A percentile compares a stretch with the other conserved stretches of the same genome.
Conservation (phyloP, 2,329 filamentous ascomycete species). For the Trichophyton equinum region DNA sequence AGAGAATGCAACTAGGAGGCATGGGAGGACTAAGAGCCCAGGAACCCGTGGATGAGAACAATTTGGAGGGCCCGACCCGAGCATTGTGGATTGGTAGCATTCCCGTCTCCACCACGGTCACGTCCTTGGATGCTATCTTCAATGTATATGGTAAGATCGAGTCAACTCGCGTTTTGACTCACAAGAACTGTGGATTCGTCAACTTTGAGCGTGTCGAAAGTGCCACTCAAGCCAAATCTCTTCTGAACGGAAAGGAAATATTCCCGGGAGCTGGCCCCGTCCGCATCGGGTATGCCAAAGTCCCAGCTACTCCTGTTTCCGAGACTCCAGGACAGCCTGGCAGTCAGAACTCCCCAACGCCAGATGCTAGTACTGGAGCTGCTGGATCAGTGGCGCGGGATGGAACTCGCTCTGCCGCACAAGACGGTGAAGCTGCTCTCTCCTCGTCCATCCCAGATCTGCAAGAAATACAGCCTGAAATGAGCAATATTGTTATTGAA, state of each 20-base stretch:
- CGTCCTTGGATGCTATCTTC: slow-evolving; percentile 90
- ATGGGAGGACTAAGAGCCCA: slow-evolving; percentile 55
- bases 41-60: slow-evolving; percentile 62
- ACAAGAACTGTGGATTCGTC: slow-evolving; percentile 98
- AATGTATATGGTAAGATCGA: slow-evolving; percentile 82
- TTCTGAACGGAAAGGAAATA: slow-evolving; percentile 92
- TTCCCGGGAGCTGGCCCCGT: slow-evolving; percentile 93
- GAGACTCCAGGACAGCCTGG: slow-evolving; percentile 82
- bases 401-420: slow-evolving; percentile 18
- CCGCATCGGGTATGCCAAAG: slow-evolving; percentile 94
- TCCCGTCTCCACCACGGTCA: slow-evolving; percentile 89
- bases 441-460: slow-evolving; percentile 55
- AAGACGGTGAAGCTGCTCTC: slow-evolving; percentile 23
- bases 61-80: slow-evolving; percentile 77
- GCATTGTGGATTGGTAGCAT: slow-evolving; percentile 97
- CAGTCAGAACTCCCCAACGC: slow-evolving; percentile 78
- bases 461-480: slow-evolving; percentile 66
- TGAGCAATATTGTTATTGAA: slow-evolving; percentile 72
- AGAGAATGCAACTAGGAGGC: slow-evolving; percentile 54
- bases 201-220: slow-evolving; percentile 91
- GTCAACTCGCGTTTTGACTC: slow-evolving; percentile 83
- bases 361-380: slow-evolving; percentile 55
- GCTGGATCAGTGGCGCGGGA: slow-evolving; percentile 18
- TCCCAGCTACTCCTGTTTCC: slow-evolving; percentile 64
- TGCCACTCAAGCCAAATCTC: slow-evolving; percentile 73